phyloP scores from a whole-genome alignment of 2,329 filamentous ascomycete genomes.

The Penicillium nordicum region DNA sequence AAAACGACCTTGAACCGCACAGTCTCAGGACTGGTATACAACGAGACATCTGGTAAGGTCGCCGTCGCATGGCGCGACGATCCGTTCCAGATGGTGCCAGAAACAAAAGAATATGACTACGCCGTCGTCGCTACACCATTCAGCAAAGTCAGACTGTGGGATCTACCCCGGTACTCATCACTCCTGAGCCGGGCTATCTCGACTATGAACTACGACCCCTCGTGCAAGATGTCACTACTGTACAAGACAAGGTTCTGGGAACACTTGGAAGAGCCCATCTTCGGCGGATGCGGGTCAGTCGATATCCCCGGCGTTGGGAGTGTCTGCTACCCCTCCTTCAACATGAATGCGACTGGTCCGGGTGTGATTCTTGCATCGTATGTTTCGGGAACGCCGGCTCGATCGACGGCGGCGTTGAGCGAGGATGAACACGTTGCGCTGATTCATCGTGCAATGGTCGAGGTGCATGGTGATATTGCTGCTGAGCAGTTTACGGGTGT shows the following conservation, averaged over 20 bases:
- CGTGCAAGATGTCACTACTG: conserved; percentile 62
- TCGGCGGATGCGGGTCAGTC: conserved; percentile 50
- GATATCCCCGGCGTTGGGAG: conserved; percentile 31
- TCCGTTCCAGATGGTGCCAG: conserved; percentile 38
- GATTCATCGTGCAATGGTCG: conserved; percentile 62
- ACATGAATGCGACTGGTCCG: conserved; percentile 35
- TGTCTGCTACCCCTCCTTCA: conserved; percentile 38
- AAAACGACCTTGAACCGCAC: conserved; percentile 56
- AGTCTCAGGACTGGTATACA: conserved; percentile 56
- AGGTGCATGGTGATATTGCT: conserved; percentile 62
- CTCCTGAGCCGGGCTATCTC: conserved; percentile 49
- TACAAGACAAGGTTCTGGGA: conserved; percentile 65
- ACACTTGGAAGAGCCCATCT: conserved; percentile 54
- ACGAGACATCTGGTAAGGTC: conserved; percentile 52
- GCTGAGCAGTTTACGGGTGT: conserved; percentile 62
- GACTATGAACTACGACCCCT: conserved; percentile 49
- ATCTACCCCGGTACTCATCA: conserved; percentile 54
- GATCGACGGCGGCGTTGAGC: conserved; percentile 24
- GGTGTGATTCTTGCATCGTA: conserved; percentile 47
- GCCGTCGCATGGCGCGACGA: conserved; percentile 55
- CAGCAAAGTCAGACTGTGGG: conserved; percentile 61
- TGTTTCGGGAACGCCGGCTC: conserved; percentile 26
- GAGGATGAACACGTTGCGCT: conserved; percentile 55
- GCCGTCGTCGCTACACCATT: conserved; percentile 64
- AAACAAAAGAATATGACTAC: conserved; percentile 61